Conservation (phyloP, 768 basidiomycete genomes). For the Zangia roseola region DNA sequence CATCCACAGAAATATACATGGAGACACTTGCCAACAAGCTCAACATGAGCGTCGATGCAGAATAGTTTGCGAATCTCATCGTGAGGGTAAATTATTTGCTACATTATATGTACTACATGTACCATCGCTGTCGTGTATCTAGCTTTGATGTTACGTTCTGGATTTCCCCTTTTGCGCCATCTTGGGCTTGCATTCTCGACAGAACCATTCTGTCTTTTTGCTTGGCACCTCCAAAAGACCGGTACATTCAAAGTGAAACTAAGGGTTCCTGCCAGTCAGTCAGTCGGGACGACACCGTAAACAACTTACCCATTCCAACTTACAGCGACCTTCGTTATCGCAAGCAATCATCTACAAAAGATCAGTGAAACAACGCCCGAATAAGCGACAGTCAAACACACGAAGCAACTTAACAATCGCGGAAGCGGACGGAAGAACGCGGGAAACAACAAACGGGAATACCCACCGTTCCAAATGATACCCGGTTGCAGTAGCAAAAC, state of each 20-base stretch:
- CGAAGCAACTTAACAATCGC: too few relatives aligned
- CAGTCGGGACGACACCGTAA: background rate
- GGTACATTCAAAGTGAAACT: conserved; percentile 78
- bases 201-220: conserved; percentile 64
- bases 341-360: conserved; percentile 80
- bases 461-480: conserved; percentile 77
- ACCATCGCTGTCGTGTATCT: conserved; percentile 1
- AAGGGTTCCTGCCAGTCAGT: background rate
- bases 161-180: conserved; percentile 36
- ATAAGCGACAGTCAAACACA: background rate
- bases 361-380: background rate
- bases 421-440: too few relatives aligned
- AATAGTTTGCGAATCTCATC: conserved; percentile 6
- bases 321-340: conserved; percentile 68
- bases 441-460: background rate
- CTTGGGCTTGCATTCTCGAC: conserved; percentile 55
- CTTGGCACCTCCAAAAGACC: conserved; percentile 57
- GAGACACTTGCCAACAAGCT: conserved; percentile 81
- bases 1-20: conserved; percentile 72
- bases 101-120: conserved; percentile 16
- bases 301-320: conserved; percentile 76
- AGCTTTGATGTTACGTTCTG: conserved; percentile 13
- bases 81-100: conserved; percentile 15
- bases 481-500: conserved; percentile 82
- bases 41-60: conserved; percentile 49